Evolutionary conservation across 2,329 filamentous ascomycete species (phyloP).

Genomic region (Alternaria arbusti): DNA sequence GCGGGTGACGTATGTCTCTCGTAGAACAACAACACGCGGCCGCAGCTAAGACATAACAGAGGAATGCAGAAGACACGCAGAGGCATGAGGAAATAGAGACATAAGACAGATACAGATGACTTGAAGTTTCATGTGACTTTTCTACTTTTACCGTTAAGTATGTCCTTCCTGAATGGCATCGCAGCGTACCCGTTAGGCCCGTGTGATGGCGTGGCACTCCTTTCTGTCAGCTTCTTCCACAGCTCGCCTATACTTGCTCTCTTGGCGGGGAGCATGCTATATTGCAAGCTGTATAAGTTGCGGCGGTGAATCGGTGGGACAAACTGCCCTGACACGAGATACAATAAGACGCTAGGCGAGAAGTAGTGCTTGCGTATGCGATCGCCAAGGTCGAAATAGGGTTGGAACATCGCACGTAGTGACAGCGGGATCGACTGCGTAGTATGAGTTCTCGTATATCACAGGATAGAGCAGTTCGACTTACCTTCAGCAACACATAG

Average conservation of each 20-base stretch:
- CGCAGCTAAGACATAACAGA: not conserved
- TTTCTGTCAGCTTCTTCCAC: conserved; percentile 69
- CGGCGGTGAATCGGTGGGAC: conserved; percentile 94
- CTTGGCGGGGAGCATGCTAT: conserved; percentile 91
- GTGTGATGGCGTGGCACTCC: conserved; percentile 4
- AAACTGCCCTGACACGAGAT: conserved; percentile 86
- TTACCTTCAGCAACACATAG: conserved; percentile 84
- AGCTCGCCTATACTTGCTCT: conserved; percentile 83
- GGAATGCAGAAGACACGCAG: not conserved
- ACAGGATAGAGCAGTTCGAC: conserved; percentile 2
- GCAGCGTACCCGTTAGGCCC: conserved; percentile 11
- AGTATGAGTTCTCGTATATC: not conserved
- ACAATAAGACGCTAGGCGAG: conserved; percentile 84
- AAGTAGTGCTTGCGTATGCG: conserved; percentile 96
- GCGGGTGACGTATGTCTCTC: not conserved
- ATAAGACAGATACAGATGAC: not conserved
- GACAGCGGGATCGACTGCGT: conserved; percentile 77
- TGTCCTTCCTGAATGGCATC: conserved; percentile 2
- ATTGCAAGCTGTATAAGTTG: conserved; percentile 94
- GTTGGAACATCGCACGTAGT: conserved; percentile 93
- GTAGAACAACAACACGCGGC: not conserved
- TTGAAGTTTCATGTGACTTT: not conserved
- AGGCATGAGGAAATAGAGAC: not conserved
- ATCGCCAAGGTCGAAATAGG: conserved; percentile 93
- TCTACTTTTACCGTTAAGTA: conserved; percentile 10